These are phyloP conservation scores for Dinochytrium kinnereticum DNA, from an alignment of 371 early-diverging fungal species.

Conservation along the genomic window DNA sequence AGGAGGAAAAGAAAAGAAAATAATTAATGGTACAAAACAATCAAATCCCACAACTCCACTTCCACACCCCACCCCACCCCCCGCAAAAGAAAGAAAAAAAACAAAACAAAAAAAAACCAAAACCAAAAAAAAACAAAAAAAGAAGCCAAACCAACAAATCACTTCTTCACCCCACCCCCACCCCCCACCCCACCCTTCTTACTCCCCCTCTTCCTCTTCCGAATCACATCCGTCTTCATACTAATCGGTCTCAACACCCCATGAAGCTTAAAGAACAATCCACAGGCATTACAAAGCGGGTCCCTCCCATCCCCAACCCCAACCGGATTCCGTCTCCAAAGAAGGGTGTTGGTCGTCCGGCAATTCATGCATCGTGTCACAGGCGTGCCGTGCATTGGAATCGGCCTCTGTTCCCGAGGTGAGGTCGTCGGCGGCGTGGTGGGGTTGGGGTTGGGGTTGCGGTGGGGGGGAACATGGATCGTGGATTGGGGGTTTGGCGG, in stretches of 20 bases:
- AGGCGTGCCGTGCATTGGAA: no score
- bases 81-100: constrained; percentile 1
- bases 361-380: constrained; percentile 73
- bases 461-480: not conserved
- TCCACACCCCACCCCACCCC: no score
- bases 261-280: constrained; percentile 69
- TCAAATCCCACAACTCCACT: not conserved
- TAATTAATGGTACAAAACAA: not conserved
- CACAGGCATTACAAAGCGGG: constrained; percentile 74
- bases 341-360: constrained; percentile 80
- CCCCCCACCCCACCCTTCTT: constrained; percentile 12
- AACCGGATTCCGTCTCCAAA: constrained; percentile 84
- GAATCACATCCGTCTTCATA: constrained; percentile 54
- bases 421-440: not conserved
- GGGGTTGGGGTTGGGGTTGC: not conserved
- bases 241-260: constrained; percentile 49
- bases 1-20: no score
- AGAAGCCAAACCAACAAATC: not conserved
- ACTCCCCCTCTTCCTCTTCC: constrained; percentile 51
- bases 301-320: constrained; percentile 57
- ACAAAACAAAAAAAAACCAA: not conserved
- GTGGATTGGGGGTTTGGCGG: not conserved
- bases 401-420: not conserved
- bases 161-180: not conserved
- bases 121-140: not conserved